phyloP scores from a whole-genome alignment of 176 grass and related monocot species.

The Typha latifolia region DNA sequence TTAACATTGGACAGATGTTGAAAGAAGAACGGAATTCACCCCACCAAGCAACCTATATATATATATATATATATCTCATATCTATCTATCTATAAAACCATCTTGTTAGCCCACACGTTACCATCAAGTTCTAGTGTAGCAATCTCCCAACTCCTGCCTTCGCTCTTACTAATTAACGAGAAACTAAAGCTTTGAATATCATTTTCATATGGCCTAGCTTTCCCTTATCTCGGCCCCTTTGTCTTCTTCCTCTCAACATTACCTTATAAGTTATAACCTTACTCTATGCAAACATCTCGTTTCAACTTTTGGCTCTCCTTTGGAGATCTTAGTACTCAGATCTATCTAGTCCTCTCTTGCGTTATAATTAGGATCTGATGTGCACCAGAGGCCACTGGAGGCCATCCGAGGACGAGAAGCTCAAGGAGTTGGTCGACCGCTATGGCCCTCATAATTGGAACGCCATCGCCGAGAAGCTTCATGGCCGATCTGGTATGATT shows the following conservation, averaged over 20 bases:
- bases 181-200: background rate
- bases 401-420: slow-evolving; percentile 73
- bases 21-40: slow-evolving; percentile 54
- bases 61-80: slow-evolving; percentile 13
- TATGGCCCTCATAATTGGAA: slow-evolving; percentile 95
- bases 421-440: slow-evolving; percentile 61
- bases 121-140: slow-evolving; percentile 72
- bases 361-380: slow-evolving; percentile 26
- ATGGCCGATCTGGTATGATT: slow-evolving; percentile 74
- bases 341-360: background rate
- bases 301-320: background rate
- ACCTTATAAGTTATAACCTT: background rate
- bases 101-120: slow-evolving; percentile 77
- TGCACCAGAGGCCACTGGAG: slow-evolving; percentile 94
- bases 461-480: slow-evolving; percentile 86
- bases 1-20: slow-evolving; percentile 66
- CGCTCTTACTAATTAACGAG: slow-evolving; percentile 64
- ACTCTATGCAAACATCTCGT: background rate
- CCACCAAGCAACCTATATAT: slow-evolving; percentile 62
- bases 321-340: background rate
- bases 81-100: slow-evolving; percentile 19
- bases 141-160: slow-evolving; percentile 73
- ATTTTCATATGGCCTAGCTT: slow-evolving; percentile 18
- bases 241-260: background rate
- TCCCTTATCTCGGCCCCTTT: slow-evolving; percentile 8